Evolutionary conservation across 805 yeast species (phyloP), one percentile per base, ranked within the genome.

Genomic region (Suhomyces pyralidae): DNA sequence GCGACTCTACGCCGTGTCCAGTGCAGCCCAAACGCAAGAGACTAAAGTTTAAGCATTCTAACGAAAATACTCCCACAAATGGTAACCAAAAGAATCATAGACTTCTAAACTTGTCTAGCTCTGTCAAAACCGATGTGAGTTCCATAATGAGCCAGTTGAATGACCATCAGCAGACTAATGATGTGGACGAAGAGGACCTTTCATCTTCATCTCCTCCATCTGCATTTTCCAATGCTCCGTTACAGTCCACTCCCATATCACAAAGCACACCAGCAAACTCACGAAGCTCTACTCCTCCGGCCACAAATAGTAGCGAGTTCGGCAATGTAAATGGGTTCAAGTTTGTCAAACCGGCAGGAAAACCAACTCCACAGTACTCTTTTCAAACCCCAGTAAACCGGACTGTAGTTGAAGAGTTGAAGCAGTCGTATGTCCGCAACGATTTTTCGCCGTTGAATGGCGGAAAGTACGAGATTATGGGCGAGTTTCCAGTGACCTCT

Each of bases 1-100:
- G 73, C 15, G 76, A 74, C 58, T 70, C 77, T 9, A 74, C 79
- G 3, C 79, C 79, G 9, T 74, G 79, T 53, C 79, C 79, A 2
- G 57, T 64, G 2, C 74, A 73, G 45, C 76, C 78, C 6, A 58
- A 56, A 25, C 59, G 76, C n/a, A 74, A 73, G 60, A 67, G 62
- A 50, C 53, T 70, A 36, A 66, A 65, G 55, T 63, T 67, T 47
- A 69, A 67, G 51, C 43, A 55, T 40, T 28, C 50, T n/a, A 42
- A 54, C 19, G 58, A 61, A 2, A 51, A 49, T 8, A 63, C 67
- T 7, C 66, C 69, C 3, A 58, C 66, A n/a, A 58, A 56, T 38
- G 57, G 60, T 3, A 55, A 58, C 15, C 57, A 58, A 30, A 60
- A 59, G 49, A 54, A 56, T 15, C 57, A 53, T 28, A 57, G 56